Conservation (phyloP, 192 early-diverging fungal genomes). For the Paraglomus brasilianum region DNA sequence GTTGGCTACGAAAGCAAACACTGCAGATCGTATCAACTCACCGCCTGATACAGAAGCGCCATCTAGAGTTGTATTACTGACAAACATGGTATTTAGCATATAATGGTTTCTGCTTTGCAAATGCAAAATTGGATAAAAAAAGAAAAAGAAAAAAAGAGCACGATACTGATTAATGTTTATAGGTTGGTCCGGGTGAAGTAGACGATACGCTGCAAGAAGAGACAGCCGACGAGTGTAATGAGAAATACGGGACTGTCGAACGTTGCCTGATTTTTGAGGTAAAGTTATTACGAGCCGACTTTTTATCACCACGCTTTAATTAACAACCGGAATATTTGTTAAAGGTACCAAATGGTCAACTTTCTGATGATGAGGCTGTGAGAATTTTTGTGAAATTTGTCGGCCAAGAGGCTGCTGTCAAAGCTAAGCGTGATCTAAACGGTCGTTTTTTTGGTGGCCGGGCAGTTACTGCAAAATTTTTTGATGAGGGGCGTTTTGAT, state of each 20-base stretch:
- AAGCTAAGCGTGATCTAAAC: constrained; percentile 57
- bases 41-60: constrained; percentile 21
- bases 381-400: constrained; percentile 79
- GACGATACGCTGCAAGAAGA: constrained; percentile 73
- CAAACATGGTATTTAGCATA: constrained; percentile 56
- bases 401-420: constrained; percentile 46
- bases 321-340: constrained; percentile 2
- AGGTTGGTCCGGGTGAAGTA: constrained; percentile 71
- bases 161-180: neutral
- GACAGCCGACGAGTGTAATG: constrained; percentile 71
- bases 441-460: constrained; percentile 80
- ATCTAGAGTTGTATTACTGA: constrained; percentile 59
- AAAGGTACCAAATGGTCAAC: constrained; percentile 48
- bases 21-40: neutral
- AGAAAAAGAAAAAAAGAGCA: no score
- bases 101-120: neutral
- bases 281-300: neutral
- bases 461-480: constrained; percentile 59
- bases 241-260: constrained; percentile 73
- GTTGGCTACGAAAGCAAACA: neutral
- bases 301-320: neutral
- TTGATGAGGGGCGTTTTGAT: constrained; percentile 59
- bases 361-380: constrained; percentile 66
- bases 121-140: no score
- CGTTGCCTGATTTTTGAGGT: constrained; percentile 68